Conservation (phyloP, 768 basidiomycete species). For the Boletus rubescentipes region DNA sequence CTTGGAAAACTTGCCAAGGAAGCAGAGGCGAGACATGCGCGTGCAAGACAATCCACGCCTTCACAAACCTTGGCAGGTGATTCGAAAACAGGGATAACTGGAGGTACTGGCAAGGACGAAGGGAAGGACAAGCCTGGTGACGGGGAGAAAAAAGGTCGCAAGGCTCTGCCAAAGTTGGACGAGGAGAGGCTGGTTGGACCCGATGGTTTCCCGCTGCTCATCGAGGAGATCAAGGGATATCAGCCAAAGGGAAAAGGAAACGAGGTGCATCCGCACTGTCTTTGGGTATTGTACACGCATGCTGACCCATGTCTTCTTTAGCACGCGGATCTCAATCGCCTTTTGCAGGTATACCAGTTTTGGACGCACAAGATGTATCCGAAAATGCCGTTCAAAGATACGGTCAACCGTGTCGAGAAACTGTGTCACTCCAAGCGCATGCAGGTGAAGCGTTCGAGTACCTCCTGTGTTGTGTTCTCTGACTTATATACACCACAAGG, state of each 20-base stretch:
- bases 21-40: constrained; percentile 49
- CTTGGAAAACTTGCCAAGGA: constrained; percentile 52
- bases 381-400: constrained; percentile 83
- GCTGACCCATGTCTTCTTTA: constrained; percentile 31
- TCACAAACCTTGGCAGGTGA: constrained; percentile 50
- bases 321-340: constrained; percentile 76
- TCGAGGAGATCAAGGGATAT: constrained; percentile 75
- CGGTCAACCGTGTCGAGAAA: constrained; percentile 82
- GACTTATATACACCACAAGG: constrained; percentile 39
- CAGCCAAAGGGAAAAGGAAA: constrained; percentile 86
- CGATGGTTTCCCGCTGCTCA: constrained; percentile 77
- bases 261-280: constrained; percentile 56
- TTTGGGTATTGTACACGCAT: not conserved
- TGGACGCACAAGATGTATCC: constrained; percentile 96
- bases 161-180: constrained; percentile 58
- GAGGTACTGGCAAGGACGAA: constrained; percentile 13
- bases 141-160: constrained; percentile 31
- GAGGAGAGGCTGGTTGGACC: constrained; percentile 71
- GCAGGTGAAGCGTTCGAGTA: constrained; percentile 53
- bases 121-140: constrained; percentile 15
- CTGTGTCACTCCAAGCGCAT: constrained; percentile 84
- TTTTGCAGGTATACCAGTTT: constrained; percentile 86
- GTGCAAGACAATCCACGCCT: constrained; percentile 28
- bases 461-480: not conserved
- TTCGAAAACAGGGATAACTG: constrained; percentile 35